These are phyloP conservation scores for Diaporthe aspalathi DNA, from an alignment of 2,329 filamentous ascomycete species.

Conservation along the genomic window DNA sequence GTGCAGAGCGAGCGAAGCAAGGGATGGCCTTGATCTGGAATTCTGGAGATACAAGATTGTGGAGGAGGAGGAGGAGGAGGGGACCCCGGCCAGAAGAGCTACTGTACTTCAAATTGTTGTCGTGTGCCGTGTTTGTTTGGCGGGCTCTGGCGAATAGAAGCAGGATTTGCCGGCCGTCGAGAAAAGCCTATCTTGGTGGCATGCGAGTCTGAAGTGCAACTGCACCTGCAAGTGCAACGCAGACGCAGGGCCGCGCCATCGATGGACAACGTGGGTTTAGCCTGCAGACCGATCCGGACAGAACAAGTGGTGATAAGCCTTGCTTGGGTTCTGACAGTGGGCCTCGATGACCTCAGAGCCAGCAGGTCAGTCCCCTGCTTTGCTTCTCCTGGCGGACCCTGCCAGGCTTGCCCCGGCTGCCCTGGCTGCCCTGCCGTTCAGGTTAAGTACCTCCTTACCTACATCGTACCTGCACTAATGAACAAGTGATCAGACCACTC, in stretches of 20 bases:
- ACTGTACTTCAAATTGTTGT: too few relatives aligned
- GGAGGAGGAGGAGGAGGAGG: too few relatives aligned
- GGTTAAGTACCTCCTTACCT: too few relatives aligned
- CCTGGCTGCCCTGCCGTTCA: too few relatives aligned
- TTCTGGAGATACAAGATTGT: conserved; percentile 30
- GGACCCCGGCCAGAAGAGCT: conserved; percentile 6
- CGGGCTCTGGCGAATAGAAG: too few relatives aligned
- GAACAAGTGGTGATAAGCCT: conserved; percentile 20
- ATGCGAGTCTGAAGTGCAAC: too few relatives aligned
- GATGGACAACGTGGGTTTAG: conserved; percentile 1
- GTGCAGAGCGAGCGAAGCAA: conserved; percentile 4
- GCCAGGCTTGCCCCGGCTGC: too few relatives aligned
- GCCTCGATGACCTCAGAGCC: conserved; percentile 27
- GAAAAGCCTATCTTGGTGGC: conserved; percentile 11
- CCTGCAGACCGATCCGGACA: too few relatives aligned
- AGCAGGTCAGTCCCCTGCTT: conserved; percentile 4
- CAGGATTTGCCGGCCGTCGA: not conserved
- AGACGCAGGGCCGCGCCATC: conserved; percentile 13
- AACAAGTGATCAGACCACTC: too few relatives aligned
- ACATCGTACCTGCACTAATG: too few relatives aligned
- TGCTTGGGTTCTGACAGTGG: conserved; percentile 19
- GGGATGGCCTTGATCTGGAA: conserved; percentile 32
- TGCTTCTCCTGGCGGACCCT: conserved; percentile 5
- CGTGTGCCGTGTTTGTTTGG: too few relatives aligned
- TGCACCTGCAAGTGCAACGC: not conserved